phyloP scores from a whole-genome alignment of 2,329 filamentous ascomycete species.

The Cladobotryum mycophilum region DNA sequence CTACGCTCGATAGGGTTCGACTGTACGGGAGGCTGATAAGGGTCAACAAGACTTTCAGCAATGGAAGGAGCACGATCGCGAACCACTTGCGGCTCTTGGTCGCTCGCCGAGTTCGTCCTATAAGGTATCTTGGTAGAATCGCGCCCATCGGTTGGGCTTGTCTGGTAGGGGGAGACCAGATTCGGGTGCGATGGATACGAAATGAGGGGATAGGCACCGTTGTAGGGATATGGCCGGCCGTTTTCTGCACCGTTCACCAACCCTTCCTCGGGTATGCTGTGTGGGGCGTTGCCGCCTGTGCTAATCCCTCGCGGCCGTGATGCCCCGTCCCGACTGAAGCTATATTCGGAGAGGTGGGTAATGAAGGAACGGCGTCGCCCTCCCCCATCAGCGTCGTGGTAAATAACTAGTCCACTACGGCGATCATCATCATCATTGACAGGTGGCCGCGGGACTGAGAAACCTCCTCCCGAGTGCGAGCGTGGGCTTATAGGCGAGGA shows the following conservation, averaged over 20 bases:
- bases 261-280: neutral
- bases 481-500: neutral
- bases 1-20: neutral
- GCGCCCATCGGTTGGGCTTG: neutral
- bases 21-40: slow-evolving; percentile 2
- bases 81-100: neutral
- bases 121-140: neutral
- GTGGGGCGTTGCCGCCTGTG: neutral
- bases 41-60: slow-evolving; percentile 9
- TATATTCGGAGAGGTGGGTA: neutral
- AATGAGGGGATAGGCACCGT: neutral
- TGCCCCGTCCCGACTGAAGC: neutral
- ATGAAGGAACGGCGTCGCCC: neutral
- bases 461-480: neutral
- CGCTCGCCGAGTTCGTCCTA: neutral
- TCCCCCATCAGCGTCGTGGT: neutral
- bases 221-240: neutral
- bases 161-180: slow-evolving; percentile 1
- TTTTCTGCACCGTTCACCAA: neutral
- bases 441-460: neutral
- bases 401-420: neutral
- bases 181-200: neutral
- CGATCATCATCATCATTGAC: neutral
- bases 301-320: too few species aligned
- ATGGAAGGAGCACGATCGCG: slow-evolving; percentile 4